phyloP scores from a whole-genome alignment of 176 grass and related monocot genomes.

The Lolium rigidum region DNA sequence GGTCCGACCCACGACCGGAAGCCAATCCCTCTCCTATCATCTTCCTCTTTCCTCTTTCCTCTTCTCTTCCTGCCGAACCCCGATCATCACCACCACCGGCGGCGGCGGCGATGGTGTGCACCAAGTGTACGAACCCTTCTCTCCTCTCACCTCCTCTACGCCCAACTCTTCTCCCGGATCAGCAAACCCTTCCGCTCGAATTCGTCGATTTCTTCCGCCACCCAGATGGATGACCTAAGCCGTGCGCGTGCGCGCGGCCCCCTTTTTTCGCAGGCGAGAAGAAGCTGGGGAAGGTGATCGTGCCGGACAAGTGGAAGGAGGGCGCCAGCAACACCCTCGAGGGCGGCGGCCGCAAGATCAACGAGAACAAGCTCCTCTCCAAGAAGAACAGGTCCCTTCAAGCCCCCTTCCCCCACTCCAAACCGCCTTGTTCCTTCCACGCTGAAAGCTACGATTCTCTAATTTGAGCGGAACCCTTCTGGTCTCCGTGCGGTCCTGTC shows the following conservation, averaged over 20 bases:
- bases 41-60: neutral
- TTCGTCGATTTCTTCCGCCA: neutral
- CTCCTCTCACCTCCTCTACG: neutral
- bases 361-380: conserved; percentile 99
- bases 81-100: neutral
- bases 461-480: conserved; percentile 2
- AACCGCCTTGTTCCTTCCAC: neutral
- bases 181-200: neutral
- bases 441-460: neutral
- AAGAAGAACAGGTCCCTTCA: conserved; percentile 84
- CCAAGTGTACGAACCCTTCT: neutral
- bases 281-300: conserved; percentile 98
- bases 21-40: neutral
- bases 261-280: conserved; percentile 77
- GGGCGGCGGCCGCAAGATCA: conserved; percentile 96
- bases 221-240: neutral
- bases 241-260: too few relatives aligned
- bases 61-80: neutral
- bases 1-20: neutral
- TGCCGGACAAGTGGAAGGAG: conserved; percentile 99
- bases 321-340: conserved; percentile 95
- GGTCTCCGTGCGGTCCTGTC: too few relatives aligned
- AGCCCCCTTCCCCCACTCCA: neutral
- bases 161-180: neutral
- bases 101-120: conserved; percentile 30